Evolutionary conservation across 306 rosid species (phyloP).

Genomic region (Macrotyloma uniflorum): DNA sequence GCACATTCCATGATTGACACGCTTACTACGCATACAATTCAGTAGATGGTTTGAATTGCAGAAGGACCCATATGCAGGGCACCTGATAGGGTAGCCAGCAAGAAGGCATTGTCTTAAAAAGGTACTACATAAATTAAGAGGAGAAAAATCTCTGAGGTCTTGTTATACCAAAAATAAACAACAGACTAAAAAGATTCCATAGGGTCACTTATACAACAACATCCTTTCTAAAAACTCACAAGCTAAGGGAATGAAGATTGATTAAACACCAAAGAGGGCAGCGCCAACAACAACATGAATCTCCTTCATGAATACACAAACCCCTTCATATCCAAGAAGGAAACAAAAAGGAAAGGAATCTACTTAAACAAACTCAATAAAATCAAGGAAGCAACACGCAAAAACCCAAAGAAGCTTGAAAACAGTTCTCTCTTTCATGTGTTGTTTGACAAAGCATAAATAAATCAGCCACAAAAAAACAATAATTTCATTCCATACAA

Average conservation of each 20-base stretch:
- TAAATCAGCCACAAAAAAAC: conserved; percentile 21
- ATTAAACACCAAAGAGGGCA: conserved; percentile 6
- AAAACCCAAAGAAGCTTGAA: conserved; percentile 9
- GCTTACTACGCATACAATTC: conserved; percentile 8
- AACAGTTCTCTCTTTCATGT: neutral
- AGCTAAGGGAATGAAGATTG: neutral
- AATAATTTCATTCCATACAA: conserved; percentile 25
- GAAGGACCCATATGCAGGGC: conserved; percentile 23
- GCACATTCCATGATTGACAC: conserved; percentile 26
- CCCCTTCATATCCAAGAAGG: neutral
- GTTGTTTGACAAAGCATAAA: conserved; percentile 5
- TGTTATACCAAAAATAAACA: neutral
- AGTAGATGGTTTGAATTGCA: conserved; percentile 6
- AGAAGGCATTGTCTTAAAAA: conserved; percentile 36
- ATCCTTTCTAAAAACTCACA: conserved; percentile 10
- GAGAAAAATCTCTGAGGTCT: conserved; percentile 9
- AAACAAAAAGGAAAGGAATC: conserved; percentile 17
- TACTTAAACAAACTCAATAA: conserved; percentile 7
- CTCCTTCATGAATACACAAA: neutral
- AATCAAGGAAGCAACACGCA: conserved; percentile 17
- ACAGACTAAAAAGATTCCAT: neutral
- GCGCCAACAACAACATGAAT: neutral
- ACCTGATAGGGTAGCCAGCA: neutral
- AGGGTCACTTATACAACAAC: conserved; percentile 24
- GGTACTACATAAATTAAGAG: conserved; percentile 14